A percentile compares a stretch with the other conserved stretches of the same genome.
These are phyloP conservation scores for Saccharomyces hybrid DNA, from an alignment of 1,139 yeast genomes.

Conservation along the genomic window DNA sequence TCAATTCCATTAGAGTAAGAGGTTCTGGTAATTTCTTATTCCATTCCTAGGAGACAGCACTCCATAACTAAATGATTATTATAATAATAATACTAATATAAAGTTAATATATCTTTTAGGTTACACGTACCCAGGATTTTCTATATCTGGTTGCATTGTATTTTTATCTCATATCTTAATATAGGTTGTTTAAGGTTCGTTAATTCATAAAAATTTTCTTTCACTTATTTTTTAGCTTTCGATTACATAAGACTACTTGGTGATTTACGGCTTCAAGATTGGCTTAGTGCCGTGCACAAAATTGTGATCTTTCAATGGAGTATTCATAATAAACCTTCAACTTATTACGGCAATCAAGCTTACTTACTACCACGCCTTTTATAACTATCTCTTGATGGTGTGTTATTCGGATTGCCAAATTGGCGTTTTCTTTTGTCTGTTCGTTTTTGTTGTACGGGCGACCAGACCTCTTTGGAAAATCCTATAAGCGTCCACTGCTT, in stretches of 20 bases:
- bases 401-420: neutral
- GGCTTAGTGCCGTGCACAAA: no score
- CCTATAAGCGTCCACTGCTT: neutral
- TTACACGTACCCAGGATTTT: neutral
- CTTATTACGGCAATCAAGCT: neutral
- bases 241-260: no score
- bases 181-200: slow-evolving; percentile 12
- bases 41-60: neutral
- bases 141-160: neutral
- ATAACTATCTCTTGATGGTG: neutral
- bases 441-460: neutral
- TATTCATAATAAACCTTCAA: neutral
- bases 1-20: neutral
- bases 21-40: neutral
- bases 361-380: neutral
- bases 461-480: neutral
- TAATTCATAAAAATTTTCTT: slow-evolving; percentile 7
- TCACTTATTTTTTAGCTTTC: neutral
- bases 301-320: neutral
- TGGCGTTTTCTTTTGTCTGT: neutral
- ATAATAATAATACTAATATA: neutral
- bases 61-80: neutral
- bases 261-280: no score
- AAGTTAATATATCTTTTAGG: neutral
- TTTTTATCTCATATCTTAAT: slow-evolving; percentile 2